A percentile compares a stretch with the other conserved stretches of the same genome.
Evolutionary conservation across 2,329 filamentous ascomycete species (phyloP).

Genomic region (Penicillium sp.): DNA sequence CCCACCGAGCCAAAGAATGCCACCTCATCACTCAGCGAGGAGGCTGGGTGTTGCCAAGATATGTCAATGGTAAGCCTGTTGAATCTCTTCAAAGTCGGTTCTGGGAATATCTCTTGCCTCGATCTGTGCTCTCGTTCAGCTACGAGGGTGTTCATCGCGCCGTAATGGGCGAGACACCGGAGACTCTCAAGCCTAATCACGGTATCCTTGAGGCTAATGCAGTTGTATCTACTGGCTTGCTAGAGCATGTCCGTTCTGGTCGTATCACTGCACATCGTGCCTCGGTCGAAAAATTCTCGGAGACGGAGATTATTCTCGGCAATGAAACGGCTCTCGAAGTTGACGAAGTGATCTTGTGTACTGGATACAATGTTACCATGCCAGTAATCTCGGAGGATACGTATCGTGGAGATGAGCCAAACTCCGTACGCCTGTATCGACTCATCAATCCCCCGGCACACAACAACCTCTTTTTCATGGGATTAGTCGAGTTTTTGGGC

Average conservation of each 20-base stretch:
- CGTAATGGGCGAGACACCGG: slow-evolving; percentile 28
- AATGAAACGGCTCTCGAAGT: slow-evolving; percentile 26
- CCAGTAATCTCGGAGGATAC: slow-evolving; percentile 19
- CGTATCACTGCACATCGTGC: slow-evolving; percentile 31
- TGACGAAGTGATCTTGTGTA: slow-evolving; percentile 32
- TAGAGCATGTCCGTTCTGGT: slow-evolving; percentile 31
- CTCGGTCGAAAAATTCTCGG: slow-evolving; percentile 26
- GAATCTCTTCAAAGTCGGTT: slow-evolving; percentile 36
- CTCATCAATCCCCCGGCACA: slow-evolving; percentile 27
- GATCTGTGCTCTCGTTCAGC: slow-evolving; percentile 23
- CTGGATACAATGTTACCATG: slow-evolving; percentile 26
- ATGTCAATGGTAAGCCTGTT: slow-evolving; percentile 32
- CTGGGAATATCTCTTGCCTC: slow-evolving; percentile 18
- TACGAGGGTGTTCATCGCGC: slow-evolving; percentile 29
- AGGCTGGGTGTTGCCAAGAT: slow-evolving; percentile 38
- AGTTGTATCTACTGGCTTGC: slow-evolving; percentile 30
- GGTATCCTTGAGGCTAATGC: slow-evolving; percentile 32
- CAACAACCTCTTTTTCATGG: slow-evolving; percentile 32
- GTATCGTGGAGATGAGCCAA: slow-evolving; percentile 16
- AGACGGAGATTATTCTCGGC: slow-evolving; percentile 26
- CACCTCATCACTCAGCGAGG: slow-evolving; percentile 38
- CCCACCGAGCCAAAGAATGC: slow-evolving; percentile 28
- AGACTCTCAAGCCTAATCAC: slow-evolving; percentile 32
- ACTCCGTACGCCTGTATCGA: slow-evolving; percentile 31
- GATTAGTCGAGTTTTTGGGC: slow-evolving; percentile 30